Percentiles rank a stretch among this genome's conserved stretches.
Evolutionary conservation across 768 basidiomycete species (phyloP).

Genomic region (Russula lepida): DNA sequence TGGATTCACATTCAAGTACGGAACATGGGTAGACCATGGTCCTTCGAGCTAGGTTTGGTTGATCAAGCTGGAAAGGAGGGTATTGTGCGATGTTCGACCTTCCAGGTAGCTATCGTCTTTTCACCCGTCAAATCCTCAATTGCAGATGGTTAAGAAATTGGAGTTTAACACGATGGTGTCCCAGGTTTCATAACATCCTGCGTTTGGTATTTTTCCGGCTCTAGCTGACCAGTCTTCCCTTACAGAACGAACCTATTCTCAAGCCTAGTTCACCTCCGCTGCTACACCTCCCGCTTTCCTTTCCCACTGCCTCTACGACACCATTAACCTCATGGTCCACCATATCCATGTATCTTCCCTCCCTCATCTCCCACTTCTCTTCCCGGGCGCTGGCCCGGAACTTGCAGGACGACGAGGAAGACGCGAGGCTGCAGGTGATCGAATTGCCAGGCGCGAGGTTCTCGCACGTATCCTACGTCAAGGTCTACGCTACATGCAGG

Average conservation of each 20-base stretch:
- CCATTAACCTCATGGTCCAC: constrained; percentile 66
- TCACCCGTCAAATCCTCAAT: constrained; percentile 18
- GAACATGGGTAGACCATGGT: constrained; percentile 58
- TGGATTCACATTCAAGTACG: constrained; percentile 76
- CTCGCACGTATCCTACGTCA: constrained; percentile 62
- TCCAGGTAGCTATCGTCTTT: constrained; percentile 48
- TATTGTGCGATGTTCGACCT: constrained; percentile 62
- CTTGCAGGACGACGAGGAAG: constrained; percentile 21
- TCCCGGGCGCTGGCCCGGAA: constrained; percentile 33
- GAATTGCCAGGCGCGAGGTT: constrained; percentile 45
- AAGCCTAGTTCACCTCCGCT: constrained; percentile 43
- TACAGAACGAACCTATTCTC: constrained; percentile 49
- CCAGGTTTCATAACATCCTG: not conserved
- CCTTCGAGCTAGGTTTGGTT: constrained; percentile 66
- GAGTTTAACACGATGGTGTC: not conserved
- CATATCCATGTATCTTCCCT: constrained; percentile 50
- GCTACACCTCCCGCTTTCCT: constrained; percentile 62
- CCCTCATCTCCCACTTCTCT: constrained; percentile 53
- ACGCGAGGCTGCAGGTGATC: constrained; percentile 21
- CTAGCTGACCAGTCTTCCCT: constrained; percentile 14
- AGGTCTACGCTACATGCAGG: constrained; percentile 71
- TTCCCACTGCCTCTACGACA: constrained; percentile 46
- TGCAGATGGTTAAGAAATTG: not conserved
- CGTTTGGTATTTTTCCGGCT: not conserved
- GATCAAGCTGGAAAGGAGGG: constrained; percentile 55